Percentiles rank a stretch among this genome's conserved stretches.
These are phyloP conservation scores for Colletotrichum sp. DNA, from an alignment of 2,329 filamentous ascomycete genomes.

Conservation along the genomic window DNA sequence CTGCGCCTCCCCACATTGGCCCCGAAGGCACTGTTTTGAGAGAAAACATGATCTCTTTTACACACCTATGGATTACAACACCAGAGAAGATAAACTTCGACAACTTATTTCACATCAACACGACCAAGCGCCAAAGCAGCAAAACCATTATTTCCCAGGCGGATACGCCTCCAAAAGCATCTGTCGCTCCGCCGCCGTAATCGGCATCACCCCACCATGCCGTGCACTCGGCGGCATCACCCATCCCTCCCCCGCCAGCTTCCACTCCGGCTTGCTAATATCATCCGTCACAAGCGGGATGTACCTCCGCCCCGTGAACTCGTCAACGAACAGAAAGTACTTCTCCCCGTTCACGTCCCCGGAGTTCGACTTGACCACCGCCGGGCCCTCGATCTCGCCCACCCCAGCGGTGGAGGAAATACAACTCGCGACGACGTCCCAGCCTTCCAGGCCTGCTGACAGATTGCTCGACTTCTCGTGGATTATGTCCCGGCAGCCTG, in stretches of 20 bases:
- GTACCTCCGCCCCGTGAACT: neutral
- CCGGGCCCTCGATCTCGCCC: neutral
- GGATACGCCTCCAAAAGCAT: neutral
- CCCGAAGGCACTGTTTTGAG: neutral
- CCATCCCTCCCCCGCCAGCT: neutral
- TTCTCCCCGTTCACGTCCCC: neutral
- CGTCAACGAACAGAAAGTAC: neutral
- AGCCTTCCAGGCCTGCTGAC: neutral
- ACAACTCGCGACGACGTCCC: neutral
- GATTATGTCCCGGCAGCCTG: neutral
- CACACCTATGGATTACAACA: neutral
- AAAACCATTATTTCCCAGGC: neutral
- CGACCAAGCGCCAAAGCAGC: accelerated
- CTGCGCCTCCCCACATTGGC: neutral
- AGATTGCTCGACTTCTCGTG: neutral
- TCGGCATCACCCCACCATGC: neutral
- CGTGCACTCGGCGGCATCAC: neutral
- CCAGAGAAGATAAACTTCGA: neutral
- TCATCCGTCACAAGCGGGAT: neutral
- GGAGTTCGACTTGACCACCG: neutral
- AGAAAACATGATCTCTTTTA: accelerated
- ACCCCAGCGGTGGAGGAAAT: neutral
- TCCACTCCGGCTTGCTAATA: neutral
- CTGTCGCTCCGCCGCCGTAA: neutral
- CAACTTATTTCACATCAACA: accelerated